Percentiles rank a stretch among this genome's conserved stretches.
These are phyloP conservation scores for Stevia rebaudiana DNA, from an alignment of 140 eudicot genomes.

Conservation along the genomic window DNA sequence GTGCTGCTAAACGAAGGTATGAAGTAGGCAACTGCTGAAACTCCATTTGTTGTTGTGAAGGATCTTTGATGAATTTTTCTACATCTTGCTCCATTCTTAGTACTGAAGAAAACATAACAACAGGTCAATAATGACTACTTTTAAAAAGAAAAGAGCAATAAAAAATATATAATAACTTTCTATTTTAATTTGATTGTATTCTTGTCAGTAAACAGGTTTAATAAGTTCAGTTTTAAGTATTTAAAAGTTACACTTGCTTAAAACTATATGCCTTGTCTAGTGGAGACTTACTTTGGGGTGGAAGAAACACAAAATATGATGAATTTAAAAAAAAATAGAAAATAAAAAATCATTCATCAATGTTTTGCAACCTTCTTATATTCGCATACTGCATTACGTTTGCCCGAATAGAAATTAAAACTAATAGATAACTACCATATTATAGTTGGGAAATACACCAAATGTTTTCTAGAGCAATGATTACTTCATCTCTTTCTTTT, in stretches of 20 bases:
- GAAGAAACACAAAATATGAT: not conserved
- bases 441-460: not conserved
- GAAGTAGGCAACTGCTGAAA: slow-evolving; percentile 98
- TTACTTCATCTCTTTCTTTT: not conserved
- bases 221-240: not conserved
- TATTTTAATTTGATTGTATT: not conserved
- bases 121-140: not conserved
- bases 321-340: no score
- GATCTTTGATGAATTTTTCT: slow-evolving; percentile 85
- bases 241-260: not conserved
- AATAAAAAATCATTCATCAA: not conserved
- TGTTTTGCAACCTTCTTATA: not conserved
- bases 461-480: not conserved
- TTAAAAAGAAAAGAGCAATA: not conserved
- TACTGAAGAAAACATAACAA: slow-evolving; percentile 38
- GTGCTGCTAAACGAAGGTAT: slow-evolving; percentile 93
- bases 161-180: not conserved
- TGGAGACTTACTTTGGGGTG: not conserved
- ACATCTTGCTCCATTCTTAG: slow-evolving; percentile 96
- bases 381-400: not conserved
- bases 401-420: not conserved
- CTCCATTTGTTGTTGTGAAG: slow-evolving; percentile 88
- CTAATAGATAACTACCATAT: not conserved
- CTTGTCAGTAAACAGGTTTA: not conserved
- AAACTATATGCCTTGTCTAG: not conserved